These are phyloP conservation scores for Borealophlyctis nickersoniae DNA, from an alignment of 192 early-diverging fungal species.

Conservation along the genomic window DNA sequence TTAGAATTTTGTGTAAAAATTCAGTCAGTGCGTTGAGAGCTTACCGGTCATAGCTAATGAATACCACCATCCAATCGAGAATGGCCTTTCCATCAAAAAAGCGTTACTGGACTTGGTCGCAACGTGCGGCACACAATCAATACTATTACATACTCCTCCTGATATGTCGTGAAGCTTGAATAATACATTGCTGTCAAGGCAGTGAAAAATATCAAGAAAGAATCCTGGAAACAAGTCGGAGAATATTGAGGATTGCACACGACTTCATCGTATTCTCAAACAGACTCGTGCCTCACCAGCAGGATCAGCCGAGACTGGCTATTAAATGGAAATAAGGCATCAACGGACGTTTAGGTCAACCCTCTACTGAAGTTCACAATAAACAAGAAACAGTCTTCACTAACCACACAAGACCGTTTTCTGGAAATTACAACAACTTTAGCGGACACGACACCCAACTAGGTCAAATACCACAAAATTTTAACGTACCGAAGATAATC, in stretches of 20 bases:
- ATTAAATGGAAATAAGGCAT: neutral
- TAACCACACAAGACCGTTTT: constrained; percentile 31
- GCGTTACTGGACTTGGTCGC: too few species aligned
- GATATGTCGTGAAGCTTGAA: constrained; percentile 43
- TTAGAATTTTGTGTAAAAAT: too few species aligned
- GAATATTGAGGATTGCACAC: neutral
- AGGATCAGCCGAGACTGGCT: constrained; percentile 52
- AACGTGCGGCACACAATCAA: too few species aligned
- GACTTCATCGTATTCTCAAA: neutral
- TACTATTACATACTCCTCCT: constrained; percentile 38
- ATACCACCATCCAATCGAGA: constrained; percentile 49
- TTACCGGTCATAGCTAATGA: constrained; percentile 40
- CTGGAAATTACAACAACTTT: constrained; percentile 4
- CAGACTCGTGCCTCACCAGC: constrained; percentile 19
- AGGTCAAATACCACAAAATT: too few species aligned
- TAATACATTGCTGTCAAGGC: constrained; percentile 44
- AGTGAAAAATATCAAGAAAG: constrained; percentile 52
- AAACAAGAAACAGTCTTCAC: too few species aligned
- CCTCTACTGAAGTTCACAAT: too few species aligned
- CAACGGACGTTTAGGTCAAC: neutral
- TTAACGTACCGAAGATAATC: constrained; percentile 39
- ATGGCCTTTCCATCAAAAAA: constrained; percentile 31
- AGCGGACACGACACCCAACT: constrained; percentile 1
- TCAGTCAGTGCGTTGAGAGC: too few species aligned
- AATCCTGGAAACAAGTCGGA: constrained; percentile 33